Evolutionary conservation across 108 stramenopile genomes (phyloP).

Genomic region (Nitzschia inconspicua): DNA sequence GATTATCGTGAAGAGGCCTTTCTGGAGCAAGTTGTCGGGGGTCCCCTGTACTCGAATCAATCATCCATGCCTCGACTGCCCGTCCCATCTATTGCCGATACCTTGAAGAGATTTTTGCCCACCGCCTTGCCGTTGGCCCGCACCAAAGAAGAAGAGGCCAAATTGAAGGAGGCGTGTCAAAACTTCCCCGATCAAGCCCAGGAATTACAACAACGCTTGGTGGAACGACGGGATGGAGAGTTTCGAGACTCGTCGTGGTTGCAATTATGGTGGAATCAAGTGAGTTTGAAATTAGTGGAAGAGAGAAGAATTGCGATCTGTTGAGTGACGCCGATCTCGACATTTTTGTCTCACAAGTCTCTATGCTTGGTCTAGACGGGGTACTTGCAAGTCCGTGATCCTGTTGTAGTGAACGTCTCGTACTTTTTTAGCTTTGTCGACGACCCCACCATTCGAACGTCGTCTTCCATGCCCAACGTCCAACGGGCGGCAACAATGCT

Average conservation of each 20-base stretch:
- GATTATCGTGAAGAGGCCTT: conserved; percentile 69
- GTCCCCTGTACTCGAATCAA: conserved; percentile 55
- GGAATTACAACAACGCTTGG: conserved; percentile 41
- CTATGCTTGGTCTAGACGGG: conserved; percentile 7
- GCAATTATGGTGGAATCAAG: conserved; percentile 61
- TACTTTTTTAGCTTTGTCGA: conserved; percentile 64
- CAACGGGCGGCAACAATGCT: conserved; percentile 37
- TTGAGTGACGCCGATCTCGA: background rate
- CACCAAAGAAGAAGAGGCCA: conserved; percentile 22
- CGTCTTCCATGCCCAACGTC: conserved; percentile 6
- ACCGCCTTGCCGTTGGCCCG: conserved; percentile 38
- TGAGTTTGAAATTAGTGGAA: background rate
- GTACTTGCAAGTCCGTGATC: conserved; percentile 63
- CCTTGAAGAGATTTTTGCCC: conserved; percentile 41
- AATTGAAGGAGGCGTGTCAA: conserved; percentile 28
- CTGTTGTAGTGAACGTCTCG: conserved; percentile 56
- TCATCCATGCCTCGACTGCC: conserved; percentile 48
- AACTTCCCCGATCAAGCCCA: conserved; percentile 37
- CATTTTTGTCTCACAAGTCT: background rate
- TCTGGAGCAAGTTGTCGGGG: conserved; percentile 66
- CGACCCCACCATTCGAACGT: conserved; percentile 22
- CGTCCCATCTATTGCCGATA: conserved; percentile 56
- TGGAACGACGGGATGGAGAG: conserved; percentile 25
- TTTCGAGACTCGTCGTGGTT: conserved; percentile 51
- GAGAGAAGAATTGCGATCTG: background rate